Evolutionary conservation across 768 basidiomycete species (phyloP), one percentile per base, ranked within the genome.

Genomic region (Dictyophora rubrovolvata): DNA sequence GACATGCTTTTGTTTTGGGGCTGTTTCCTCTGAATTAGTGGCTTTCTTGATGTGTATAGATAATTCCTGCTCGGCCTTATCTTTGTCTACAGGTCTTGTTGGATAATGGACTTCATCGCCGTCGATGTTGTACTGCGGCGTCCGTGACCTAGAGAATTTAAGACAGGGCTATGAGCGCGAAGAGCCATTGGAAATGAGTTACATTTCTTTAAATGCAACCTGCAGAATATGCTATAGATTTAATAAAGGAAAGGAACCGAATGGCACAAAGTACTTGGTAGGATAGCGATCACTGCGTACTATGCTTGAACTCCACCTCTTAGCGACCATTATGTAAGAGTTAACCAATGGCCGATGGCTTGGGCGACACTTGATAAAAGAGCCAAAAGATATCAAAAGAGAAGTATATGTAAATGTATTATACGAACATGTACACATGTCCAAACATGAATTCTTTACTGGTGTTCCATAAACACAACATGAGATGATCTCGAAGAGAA

Each of bases 1-100:
- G 66, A 99, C 96, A 69, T 99, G 96, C 69, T 99, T 99, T 80
- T 97, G 94, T 73, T 99, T 99, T 8, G 96, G 96, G 5, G 96
- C 95, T 28, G 84, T 82, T 75, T 98, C 96, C 54, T 99, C 96
- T 47, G 92, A 77, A 68, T 83, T 93, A 7, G 94, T 97, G 2
- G 96, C 96, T 70, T 99, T 99, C 81, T 99, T 99, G 71, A 99
- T 94, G 69, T 95, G 93, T 35, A 94, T 79, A 17, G 86, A 85
- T 17, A 99, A 82, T 71, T 98, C 96, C 56, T 86, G 81, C 70
- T 99, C 96, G 49, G 93, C 93, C 77, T 93, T 96, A 68, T 98
- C 96, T 77, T 91, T 97, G 75, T 98, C 95, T 22, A 99, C 96
- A 23, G 95, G 95, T 60, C 95, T 83, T 28, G 95, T 97, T 28